These are phyloP conservation scores for Ustilago bromivora DNA, from an alignment of 1,284 basidiomycete species.

Conservation along the genomic window DNA sequence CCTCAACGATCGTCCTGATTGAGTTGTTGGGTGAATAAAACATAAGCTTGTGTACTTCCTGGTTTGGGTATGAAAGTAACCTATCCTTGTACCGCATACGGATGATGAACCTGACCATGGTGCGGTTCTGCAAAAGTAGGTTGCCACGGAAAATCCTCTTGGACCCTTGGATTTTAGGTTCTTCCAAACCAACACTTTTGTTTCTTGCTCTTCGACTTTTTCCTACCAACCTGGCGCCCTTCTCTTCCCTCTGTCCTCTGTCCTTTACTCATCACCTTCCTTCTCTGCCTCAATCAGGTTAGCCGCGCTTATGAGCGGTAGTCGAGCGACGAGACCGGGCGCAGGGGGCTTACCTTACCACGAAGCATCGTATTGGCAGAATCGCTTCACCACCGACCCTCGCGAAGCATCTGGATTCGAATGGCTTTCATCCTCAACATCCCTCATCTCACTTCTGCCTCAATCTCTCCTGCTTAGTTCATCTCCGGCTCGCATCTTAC, in stretches of 20 bases:
- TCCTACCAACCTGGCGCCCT: not conserved
- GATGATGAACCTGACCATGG: too few relatives aligned
- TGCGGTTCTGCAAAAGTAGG: too few relatives aligned
- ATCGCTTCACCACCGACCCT: conserved; percentile 67
- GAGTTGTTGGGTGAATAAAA: not conserved
- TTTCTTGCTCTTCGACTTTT: not conserved
- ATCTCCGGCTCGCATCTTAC: conserved; percentile 21
- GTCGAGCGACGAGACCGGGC: not conserved
- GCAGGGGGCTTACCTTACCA: conserved; percentile 29
- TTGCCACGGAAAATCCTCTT: not conserved
- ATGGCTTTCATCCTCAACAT: conserved; percentile 33
- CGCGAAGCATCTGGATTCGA: conserved; percentile 37
- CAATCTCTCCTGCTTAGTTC: not conserved
- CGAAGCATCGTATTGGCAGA: conserved; percentile 60
- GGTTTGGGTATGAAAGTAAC: too few relatives aligned
- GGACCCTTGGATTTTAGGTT: not conserved
- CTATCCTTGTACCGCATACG: too few relatives aligned
- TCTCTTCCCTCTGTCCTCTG: too few relatives aligned
- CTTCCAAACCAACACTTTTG: not conserved
- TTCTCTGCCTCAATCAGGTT: not conserved
- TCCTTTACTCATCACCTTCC: not conserved
- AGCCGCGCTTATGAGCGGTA: not conserved
- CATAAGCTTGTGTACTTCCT: not conserved
- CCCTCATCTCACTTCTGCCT: conserved; percentile 12
- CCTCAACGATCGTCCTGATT: too few relatives aligned